Percentiles rank a stretch among this genome's conserved stretches.
These are phyloP conservation scores for Daldinia bambusicola DNA, from an alignment of 495 filamentous ascomycete species.

Conservation along the genomic window DNA sequence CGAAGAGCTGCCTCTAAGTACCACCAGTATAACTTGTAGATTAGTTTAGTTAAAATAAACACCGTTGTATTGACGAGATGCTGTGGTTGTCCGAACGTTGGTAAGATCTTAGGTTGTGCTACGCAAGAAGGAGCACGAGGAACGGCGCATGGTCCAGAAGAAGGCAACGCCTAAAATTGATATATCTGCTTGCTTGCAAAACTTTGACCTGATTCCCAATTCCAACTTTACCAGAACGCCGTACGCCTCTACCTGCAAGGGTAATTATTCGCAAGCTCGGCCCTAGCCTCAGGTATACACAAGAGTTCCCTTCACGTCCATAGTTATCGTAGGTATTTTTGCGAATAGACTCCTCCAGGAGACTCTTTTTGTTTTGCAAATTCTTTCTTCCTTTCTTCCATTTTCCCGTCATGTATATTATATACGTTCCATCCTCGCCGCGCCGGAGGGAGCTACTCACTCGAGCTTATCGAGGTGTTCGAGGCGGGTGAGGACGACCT, in stretches of 20 bases:
- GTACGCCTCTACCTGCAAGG: constrained; percentile 30
- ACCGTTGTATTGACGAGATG: constrained; percentile 1
- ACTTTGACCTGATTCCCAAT: constrained; percentile 12
- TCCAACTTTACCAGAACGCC: constrained; percentile 27
- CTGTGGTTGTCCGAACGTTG: background rate
- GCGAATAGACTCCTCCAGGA: background rate
- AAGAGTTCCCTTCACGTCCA: background rate
- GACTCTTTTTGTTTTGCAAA: background rate
- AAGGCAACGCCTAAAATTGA: background rate
- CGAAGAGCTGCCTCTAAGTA: background rate
- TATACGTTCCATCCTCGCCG: too few species aligned
- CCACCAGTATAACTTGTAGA: constrained; percentile 10
- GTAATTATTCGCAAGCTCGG: constrained; percentile 6
- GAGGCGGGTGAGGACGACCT: constrained; percentile 92
- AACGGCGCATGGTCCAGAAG: background rate
- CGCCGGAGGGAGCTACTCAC: constrained; percentile 53
- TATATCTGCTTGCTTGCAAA: background rate
- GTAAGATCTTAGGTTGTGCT: background rate
- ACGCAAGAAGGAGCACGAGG: background rate
- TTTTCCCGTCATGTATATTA: background rate
- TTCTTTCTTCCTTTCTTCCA: background rate
- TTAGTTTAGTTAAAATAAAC: constrained; percentile 9
- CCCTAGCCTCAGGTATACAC: constrained; percentile 7
- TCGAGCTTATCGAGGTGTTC: constrained; percentile 98
- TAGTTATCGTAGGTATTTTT: background rate